Evolutionary conservation across 495 filamentous ascomycete species (phyloP), one percentile per base, ranked within the genome.

Genomic region (Aspergillus campestris): DNA sequence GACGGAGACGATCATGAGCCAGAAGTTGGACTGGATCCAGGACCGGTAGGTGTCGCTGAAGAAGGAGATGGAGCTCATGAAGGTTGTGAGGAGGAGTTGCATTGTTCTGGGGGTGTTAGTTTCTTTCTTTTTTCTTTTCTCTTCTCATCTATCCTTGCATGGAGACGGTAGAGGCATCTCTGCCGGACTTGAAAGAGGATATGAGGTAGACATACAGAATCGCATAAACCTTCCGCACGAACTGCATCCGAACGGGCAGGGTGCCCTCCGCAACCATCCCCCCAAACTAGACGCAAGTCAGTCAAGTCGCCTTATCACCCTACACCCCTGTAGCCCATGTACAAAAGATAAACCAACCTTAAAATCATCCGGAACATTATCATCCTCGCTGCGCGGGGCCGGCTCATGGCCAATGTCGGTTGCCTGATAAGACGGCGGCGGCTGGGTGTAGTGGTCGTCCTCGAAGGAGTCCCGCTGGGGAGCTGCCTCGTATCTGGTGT

Each of bases 351-450:
- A 8, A 45, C 59, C 31, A 60, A 85, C 84, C 73, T 95, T 98
- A 77, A 98, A 97, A 71, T 98, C 92, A 75, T 98, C 92, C 5
- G 92, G 92, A 36, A 98, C 61, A 53, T 89, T 83, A 61, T 95
- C 89, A 62, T 90, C 85, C 57, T 94, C 88, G 61, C 80, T 81
- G 61, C 77, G 84, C 50, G 92, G 83, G 43, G 82, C 74, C 18
- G n/a, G 65, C 49, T 42, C 33, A 28, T 41, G 53, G n/a, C 66
- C 59, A 24, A 24, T 24, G 7, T 60, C 62, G 15, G 67, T 69
- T 43, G 56, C 76, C 75, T 60, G 75, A 66, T 58, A 85, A 70
- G 52, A 87, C 6, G 92, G 92, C 50, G 92, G 92, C 52, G 90
- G 74, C 60, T 92, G 88, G 39, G 84, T 77, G 75, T 87, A 96